Conservation (phyloP, 2,329 filamentous ascomycete species). For the Neonectria hederae region DNA sequence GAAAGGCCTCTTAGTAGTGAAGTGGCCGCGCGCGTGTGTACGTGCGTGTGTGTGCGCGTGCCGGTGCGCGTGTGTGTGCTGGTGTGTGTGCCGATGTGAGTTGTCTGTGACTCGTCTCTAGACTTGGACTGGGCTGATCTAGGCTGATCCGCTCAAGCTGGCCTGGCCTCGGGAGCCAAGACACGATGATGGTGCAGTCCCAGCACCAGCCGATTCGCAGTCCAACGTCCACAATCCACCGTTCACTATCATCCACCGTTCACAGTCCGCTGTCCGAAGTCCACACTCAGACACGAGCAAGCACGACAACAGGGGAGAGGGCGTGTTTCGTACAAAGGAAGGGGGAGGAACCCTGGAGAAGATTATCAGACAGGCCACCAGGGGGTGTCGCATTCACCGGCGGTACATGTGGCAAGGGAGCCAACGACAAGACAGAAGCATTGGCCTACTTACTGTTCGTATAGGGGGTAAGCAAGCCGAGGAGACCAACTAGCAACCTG, state of each 20-base stretch:
- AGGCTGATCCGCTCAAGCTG: neutral
- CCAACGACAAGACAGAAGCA: neutral
- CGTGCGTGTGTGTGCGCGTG: neutral
- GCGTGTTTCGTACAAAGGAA: neutral
- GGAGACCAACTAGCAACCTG: neutral
- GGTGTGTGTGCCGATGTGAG: constrained; percentile 6
- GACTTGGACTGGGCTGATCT: constrained; percentile 9
- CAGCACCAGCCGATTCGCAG: neutral
- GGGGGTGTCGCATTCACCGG: constrained; percentile 5
- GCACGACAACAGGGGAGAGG: neutral
- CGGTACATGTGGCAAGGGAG: neutral
- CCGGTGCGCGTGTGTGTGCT: neutral
- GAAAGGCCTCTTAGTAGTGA: constrained; percentile 9
- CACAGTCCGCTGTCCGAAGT: neutral
- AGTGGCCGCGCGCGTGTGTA: constrained; percentile 1
- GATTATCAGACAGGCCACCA: constrained; percentile 4
- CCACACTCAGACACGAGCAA: neutral
- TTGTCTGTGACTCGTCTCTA: constrained; percentile 5
- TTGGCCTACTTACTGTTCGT: neutral
- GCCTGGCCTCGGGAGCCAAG: constrained; percentile 4
- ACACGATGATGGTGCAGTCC: constrained; percentile 2
- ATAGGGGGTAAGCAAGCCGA: neutral
- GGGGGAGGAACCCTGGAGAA: neutral
- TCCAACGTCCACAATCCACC: neutral
- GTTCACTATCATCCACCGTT: neutral